These are phyloP conservation scores for Cercophora newfieldiana DNA, from an alignment of 495 filamentous ascomycete genomes.

Conservation along the genomic window DNA sequence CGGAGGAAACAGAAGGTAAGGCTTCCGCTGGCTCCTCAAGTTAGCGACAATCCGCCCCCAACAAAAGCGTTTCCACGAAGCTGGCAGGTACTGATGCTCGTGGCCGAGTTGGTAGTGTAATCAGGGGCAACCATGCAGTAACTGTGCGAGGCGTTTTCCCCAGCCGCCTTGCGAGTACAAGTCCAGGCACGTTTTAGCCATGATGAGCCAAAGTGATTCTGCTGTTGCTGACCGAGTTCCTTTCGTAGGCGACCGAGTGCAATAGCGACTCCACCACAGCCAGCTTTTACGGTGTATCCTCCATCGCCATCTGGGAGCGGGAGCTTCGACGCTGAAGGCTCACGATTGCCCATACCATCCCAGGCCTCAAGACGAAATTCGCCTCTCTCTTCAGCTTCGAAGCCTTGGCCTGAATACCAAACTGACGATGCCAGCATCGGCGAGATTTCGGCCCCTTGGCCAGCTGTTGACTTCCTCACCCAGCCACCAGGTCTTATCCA, in stretches of 20 bases:
- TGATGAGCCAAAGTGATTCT: neutral
- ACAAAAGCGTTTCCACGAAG: neutral
- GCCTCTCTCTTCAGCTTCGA: neutral
- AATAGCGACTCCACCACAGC: conserved; percentile 7
- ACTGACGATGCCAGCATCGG: neutral
- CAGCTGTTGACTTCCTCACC: conserved; percentile 19
- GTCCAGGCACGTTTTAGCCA: conserved; percentile 26
- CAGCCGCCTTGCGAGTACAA: conserved; percentile 42
- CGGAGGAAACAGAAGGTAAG: conserved; percentile 44
- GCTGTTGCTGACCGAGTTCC: neutral
- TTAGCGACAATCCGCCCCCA: neutral
- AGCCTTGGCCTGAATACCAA: neutral
- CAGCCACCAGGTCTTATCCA: neutral
- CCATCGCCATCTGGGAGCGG: conserved; percentile 18
- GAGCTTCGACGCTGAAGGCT: conserved; percentile 6
- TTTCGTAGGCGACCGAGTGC: conserved; percentile 27
- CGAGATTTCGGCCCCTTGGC: conserved; percentile 21
- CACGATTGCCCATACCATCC: conserved; percentile 18
- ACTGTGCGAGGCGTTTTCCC: conserved; percentile 41
- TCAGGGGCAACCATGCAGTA: conserved; percentile 43
- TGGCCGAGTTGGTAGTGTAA: conserved; percentile 32
- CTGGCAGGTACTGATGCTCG: neutral
- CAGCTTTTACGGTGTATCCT: conserved; percentile 28
- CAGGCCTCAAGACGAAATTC: conserved; percentile 1
- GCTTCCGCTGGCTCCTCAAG: neutral